Percentiles rank a stretch among this genome's conserved stretches.
phyloP scores from a whole-genome alignment of 345 rosid genomes.

The Eucalyptus curtisii region DNA sequence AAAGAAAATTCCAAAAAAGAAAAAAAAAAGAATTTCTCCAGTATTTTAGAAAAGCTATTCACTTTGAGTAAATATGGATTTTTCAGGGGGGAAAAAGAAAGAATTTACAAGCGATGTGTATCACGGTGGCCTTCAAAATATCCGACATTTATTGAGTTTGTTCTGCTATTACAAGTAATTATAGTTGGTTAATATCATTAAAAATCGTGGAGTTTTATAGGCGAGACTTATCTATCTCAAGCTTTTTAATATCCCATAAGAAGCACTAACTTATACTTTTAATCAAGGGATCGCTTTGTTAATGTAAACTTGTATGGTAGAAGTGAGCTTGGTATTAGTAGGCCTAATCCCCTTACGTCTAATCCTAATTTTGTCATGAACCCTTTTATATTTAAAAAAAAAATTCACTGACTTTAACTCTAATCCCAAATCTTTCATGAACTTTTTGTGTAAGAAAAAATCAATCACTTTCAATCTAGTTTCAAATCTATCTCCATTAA shows the following conservation, averaged over 20 bases:
- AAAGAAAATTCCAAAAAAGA: background rate
- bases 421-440: too few species aligned
- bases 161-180: background rate
- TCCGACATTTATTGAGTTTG: background rate
- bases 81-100: background rate
- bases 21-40: background rate
- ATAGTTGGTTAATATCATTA: background rate
- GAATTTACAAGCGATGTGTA: background rate
- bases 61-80: background rate
- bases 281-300: background rate
- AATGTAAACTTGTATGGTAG: background rate
- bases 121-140: background rate
- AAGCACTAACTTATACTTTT: background rate
- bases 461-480: too few species aligned
- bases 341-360: background rate
- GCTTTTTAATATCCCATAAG: background rate
- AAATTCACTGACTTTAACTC: too few species aligned
- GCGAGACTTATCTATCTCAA: background rate
- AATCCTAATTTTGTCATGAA: background rate
- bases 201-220: background rate
- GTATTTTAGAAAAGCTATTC: background rate
- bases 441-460: too few species aligned
- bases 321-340: background rate
- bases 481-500: too few species aligned
- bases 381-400: too few species aligned